These are phyloP conservation scores for Lotus japonicus DNA, from an alignment of 306 rosid genomes.

Conservation along the genomic window DNA sequence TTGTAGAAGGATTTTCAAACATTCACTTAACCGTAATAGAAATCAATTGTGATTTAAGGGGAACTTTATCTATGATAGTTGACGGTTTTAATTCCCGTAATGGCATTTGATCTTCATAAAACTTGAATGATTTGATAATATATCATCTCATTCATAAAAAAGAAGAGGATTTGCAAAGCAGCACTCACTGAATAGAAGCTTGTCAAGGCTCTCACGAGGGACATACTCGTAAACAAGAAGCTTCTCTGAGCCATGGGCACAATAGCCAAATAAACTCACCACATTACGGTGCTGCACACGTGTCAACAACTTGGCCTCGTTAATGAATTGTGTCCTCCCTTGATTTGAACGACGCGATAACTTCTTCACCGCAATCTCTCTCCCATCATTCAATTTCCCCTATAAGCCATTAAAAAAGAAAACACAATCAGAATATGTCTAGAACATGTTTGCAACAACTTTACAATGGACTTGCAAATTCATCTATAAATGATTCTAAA, in stretches of 20 bases:
- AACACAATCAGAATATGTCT: too few relatives aligned
- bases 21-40: too few relatives aligned
- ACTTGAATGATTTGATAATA: too few relatives aligned
- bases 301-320: constrained; percentile 75
- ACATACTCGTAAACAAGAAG: constrained; percentile 89
- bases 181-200: constrained; percentile 79
- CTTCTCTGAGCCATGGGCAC: constrained; percentile 60
- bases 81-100: too few relatives aligned
- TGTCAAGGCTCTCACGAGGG: constrained; percentile 71
- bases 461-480: too few relatives aligned
- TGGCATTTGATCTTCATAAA: too few relatives aligned
- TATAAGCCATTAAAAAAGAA: background rate
- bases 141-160: background rate
- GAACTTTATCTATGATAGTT: too few relatives aligned
- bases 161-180: background rate
- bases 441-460: too few relatives aligned
- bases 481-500: too few relatives aligned
- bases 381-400: constrained; percentile 80
- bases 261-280: constrained; percentile 77
- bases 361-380: constrained; percentile 85
- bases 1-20: too few relatives aligned
- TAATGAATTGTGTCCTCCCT: constrained; percentile 69
- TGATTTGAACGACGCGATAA: constrained; percentile 66
- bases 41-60: too few relatives aligned
- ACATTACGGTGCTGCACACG: constrained; percentile 89